phyloP scores from a whole-genome alignment of 2,329 filamentous ascomycete species.

The Sporothrix phasma region DNA sequence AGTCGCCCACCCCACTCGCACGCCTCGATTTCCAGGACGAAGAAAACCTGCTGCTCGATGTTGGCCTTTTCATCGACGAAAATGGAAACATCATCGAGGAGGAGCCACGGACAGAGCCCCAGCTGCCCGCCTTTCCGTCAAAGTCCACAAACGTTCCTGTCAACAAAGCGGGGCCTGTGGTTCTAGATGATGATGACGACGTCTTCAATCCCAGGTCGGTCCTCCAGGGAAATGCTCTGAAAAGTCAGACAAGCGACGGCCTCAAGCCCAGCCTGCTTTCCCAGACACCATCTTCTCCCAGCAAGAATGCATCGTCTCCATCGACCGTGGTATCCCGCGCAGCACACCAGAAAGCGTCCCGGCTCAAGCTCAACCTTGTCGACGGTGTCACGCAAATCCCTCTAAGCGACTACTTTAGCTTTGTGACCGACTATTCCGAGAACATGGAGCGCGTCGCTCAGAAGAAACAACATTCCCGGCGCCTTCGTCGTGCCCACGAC shows the following conservation, averaged over 20 bases:
- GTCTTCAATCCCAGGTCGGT: background rate
- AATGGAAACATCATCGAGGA: constrained; percentile 19
- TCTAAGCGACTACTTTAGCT: constrained; percentile 16
- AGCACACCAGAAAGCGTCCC: background rate
- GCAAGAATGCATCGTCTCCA: background rate
- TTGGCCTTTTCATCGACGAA: constrained; percentile 26
- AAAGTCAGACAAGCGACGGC: background rate
- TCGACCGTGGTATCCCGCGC: background rate
- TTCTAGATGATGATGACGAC: constrained; percentile 15
- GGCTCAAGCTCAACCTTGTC: constrained; percentile 11
- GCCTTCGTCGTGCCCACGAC: constrained; percentile 12
- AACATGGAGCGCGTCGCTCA: constrained; percentile 16
- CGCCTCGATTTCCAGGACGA: constrained; percentile 34
- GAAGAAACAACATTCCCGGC: constrained; percentile 10
- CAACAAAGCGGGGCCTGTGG: background rate
- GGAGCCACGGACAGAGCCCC: constrained; percentile 16
- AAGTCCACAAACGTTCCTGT: background rate
- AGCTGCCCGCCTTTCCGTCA: constrained; percentile 15
- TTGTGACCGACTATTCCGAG: constrained; percentile 15
- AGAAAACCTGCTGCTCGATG: constrained; percentile 30
- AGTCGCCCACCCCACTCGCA: constrained; percentile 17
- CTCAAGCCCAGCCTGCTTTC: background rate
- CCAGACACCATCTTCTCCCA: background rate
- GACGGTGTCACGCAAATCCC: constrained; percentile 20
- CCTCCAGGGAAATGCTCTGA: background rate